Percentiles rank a stretch among this genome's conserved stretches.
These are phyloP conservation scores for Postia placenta DNA, from an alignment of 768 basidiomycete genomes.

Conservation along the genomic window DNA sequence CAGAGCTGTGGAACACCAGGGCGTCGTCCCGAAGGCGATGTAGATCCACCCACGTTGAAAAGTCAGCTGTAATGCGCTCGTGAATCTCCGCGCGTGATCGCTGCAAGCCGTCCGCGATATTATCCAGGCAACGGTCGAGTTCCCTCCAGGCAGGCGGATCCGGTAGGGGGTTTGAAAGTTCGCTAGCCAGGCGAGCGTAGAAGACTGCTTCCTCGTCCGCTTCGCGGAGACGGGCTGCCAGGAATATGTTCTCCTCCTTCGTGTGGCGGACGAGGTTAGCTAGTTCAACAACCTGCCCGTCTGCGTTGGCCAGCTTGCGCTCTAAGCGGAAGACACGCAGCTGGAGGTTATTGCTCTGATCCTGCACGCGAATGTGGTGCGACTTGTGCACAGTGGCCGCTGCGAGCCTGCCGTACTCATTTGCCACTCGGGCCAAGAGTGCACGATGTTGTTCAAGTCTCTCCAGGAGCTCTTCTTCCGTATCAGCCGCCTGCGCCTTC, in stretches of 20 bases:
- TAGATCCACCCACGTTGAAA: constrained; percentile 11
- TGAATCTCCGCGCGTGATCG: not conserved
- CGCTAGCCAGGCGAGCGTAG: constrained; percentile 4
- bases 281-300: constrained; percentile 61
- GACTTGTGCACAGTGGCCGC: constrained; percentile 19
- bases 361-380: constrained; percentile 15
- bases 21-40: constrained; percentile 15
- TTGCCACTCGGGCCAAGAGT: constrained; percentile 41
- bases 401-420: constrained; percentile 36
- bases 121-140: not conserved
- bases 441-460: constrained; percentile 47
- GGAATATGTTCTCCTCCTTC: constrained; percentile 44
- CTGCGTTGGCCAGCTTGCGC: constrained; percentile 63
- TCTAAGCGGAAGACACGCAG: constrained; percentile 48
- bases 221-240: constrained; percentile 24
- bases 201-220: constrained; percentile 14
- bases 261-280: constrained; percentile 54
- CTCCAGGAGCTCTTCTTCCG: constrained; percentile 39
- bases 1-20: constrained; percentile 13
- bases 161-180: no score
- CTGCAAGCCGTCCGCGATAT: not conserved
- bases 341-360: constrained; percentile 33
- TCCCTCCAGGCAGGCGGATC: not conserved
- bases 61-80: constrained; percentile 2
- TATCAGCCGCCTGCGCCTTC: constrained; percentile 27